Evolutionary conservation across 257 asterid genomes (phyloP).

Genomic region (Solanum habrochaites): DNA sequence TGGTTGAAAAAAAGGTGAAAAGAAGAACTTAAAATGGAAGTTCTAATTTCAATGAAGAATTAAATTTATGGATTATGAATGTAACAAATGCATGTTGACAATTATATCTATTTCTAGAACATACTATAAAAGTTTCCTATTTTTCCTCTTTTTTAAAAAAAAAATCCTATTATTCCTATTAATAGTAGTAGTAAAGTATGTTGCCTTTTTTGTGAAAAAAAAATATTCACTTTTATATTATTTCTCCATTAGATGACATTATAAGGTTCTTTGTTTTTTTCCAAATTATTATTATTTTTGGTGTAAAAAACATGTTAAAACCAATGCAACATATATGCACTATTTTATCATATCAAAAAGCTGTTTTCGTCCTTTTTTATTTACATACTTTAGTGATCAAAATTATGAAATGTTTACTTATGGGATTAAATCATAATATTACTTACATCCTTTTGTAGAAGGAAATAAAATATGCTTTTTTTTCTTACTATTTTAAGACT

Average conservation of each 20-base stretch:
- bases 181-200: background rate
- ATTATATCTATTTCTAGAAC: background rate
- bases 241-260: background rate
- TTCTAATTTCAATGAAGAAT: background rate
- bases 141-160: too few relatives aligned
- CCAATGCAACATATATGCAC: background rate
- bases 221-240: background rate
- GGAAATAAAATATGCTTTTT: background rate
- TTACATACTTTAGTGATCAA: background rate
- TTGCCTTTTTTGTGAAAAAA: background rate
- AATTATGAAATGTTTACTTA: background rate
- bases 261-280: background rate
- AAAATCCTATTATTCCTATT: background rate
- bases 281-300: background rate
- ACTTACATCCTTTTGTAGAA: background rate
- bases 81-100: background rate
- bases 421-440: background rate
- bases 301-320: background rate
- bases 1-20: background rate
- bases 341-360: background rate
- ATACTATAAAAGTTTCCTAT: background rate
- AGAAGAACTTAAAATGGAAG: background rate
- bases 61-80: background rate
- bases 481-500: background rate
- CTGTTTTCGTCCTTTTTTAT: background rate